phyloP scores from a whole-genome alignment of 2,329 filamentous ascomycete genomes.

The Fusarium veterinarium region DNA sequence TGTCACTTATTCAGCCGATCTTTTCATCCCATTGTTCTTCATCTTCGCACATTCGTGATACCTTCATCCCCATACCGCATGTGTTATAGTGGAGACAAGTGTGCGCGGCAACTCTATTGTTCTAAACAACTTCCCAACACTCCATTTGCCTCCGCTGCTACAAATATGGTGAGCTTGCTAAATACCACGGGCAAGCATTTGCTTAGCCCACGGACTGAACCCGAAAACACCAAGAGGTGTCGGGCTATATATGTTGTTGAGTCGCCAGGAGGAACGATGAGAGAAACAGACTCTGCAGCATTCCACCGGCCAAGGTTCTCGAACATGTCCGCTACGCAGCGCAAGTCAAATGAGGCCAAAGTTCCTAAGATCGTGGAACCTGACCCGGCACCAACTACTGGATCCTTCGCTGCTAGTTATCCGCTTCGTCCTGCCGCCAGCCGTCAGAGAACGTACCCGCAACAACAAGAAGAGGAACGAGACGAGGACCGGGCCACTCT shows the following conservation, averaged over 20 bases:
- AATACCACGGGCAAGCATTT: constrained; percentile 12
- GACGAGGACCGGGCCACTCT: not conserved
- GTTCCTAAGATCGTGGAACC: not conserved
- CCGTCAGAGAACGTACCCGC: not conserved
- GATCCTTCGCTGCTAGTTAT: not conserved
- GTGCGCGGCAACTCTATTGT: not conserved
- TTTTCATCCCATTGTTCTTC: not conserved
- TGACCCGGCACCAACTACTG: too few relatives aligned
- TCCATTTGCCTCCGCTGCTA: not conserved
- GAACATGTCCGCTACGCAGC: not conserved
- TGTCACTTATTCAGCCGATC: not conserved
- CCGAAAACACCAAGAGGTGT: constrained; percentile 11
- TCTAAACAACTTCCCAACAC: not conserved
- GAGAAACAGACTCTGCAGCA: constrained; percentile 10
- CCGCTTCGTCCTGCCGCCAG: not conserved
- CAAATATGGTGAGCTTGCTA: constrained; percentile 11
- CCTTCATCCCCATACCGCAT: not conserved
- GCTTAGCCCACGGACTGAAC: constrained; percentile 25
- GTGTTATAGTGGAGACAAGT: not conserved
- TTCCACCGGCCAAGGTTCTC: not conserved
- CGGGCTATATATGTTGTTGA: constrained; percentile 19
- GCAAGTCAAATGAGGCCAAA: not conserved
- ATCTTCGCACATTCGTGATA: not conserved
- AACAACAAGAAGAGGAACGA: not conserved
- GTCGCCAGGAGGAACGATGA: constrained; percentile 33